phyloP scores from a whole-genome alignment of 1,139 yeast genomes.

The Diutina ranongensis region DNA sequence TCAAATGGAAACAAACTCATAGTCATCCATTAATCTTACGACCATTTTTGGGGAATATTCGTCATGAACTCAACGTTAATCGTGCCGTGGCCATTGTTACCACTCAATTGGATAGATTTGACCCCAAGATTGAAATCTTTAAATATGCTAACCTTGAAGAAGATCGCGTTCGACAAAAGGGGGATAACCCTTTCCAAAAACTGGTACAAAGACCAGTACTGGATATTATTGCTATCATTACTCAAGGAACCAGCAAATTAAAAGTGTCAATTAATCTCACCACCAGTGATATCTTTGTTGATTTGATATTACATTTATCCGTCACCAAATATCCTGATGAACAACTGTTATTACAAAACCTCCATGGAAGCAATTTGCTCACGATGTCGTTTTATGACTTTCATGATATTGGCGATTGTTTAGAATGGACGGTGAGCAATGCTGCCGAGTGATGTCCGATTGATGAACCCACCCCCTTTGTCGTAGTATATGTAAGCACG shows the following conservation, averaged over 20 bases:
- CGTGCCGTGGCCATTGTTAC: constrained; percentile 32
- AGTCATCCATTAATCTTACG: constrained; percentile 43
- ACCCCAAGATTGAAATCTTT: constrained; percentile 13
- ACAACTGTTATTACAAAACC: constrained; percentile 20
- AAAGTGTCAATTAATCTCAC: constrained; percentile 23
- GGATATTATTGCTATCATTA: constrained; percentile 14
- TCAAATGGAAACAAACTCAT: constrained; percentile 39
- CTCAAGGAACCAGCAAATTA: constrained; percentile 13
- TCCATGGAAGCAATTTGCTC: constrained; percentile 27
- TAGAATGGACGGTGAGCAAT: constrained; percentile 45
- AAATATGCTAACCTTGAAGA: constrained; percentile 18
- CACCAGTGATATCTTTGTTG: constrained; percentile 31
- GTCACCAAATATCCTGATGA: constrained; percentile 23
- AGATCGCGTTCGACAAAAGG: constrained; percentile 1
- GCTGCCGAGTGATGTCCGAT: too few species aligned
- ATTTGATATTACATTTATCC: constrained; percentile 21
- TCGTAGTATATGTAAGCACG: too few species aligned
- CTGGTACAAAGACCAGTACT: constrained; percentile 28
- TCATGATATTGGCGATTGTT: constrained; percentile 52
- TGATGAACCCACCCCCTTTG: too few species aligned
- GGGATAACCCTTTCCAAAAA: constrained; percentile 26
- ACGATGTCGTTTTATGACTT: constrained; percentile 45
- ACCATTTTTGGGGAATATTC: constrained; percentile 59
- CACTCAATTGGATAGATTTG: constrained; percentile 9
- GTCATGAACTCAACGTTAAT: constrained; percentile 43